Percentiles rank a stretch among this genome's conserved stretches.
Conservation (phyloP, 129 eudicot genomes). For the Centrapalus pauciflorus region DNA sequence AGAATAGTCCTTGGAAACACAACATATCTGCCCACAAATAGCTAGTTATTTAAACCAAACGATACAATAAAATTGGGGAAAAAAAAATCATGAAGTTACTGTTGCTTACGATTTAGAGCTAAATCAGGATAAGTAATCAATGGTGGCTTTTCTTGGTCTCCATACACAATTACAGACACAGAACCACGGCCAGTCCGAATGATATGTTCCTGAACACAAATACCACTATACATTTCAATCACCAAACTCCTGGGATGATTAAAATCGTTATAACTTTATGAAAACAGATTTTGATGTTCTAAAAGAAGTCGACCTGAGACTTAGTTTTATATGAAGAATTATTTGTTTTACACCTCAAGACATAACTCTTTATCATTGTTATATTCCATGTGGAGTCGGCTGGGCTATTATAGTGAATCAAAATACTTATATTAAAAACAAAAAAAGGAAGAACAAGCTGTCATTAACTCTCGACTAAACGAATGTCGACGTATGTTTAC, state of each 20-base stretch:
- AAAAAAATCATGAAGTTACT: neutral
- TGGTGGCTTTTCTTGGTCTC: conserved; percentile 93
- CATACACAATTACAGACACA: conserved; percentile 90
- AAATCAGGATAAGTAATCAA: conserved; percentile 94
- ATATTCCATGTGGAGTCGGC: conserved; percentile 10
- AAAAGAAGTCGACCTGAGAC: neutral
- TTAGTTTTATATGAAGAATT: conserved; percentile 12
- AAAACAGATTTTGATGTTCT: neutral
- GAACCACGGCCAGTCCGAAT: conserved; percentile 74
- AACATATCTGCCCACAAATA: conserved; percentile 62
- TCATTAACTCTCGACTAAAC: conserved; percentile 28
- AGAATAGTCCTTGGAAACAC: conserved; percentile 97
- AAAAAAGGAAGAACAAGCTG: conserved; percentile 6
- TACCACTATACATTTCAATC: conserved; percentile 8
- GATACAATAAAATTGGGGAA: neutral
- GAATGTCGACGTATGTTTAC: conserved; percentile 20
- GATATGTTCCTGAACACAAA: conserved; percentile 64
- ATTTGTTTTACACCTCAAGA: conserved; percentile 14
- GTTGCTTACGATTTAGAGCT: conserved; percentile 86
- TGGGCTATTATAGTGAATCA: neutral
- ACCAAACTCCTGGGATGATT: neutral
- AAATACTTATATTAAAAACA: conserved; percentile 7
- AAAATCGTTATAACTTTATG: neutral
- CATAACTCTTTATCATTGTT: conserved; percentile 13
- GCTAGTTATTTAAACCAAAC: neutral